Percentiles rank a stretch among this genome's conserved stretches.
Conservation (phyloP, 129 eudicot species). For the Ambrosia trifida region DNA sequence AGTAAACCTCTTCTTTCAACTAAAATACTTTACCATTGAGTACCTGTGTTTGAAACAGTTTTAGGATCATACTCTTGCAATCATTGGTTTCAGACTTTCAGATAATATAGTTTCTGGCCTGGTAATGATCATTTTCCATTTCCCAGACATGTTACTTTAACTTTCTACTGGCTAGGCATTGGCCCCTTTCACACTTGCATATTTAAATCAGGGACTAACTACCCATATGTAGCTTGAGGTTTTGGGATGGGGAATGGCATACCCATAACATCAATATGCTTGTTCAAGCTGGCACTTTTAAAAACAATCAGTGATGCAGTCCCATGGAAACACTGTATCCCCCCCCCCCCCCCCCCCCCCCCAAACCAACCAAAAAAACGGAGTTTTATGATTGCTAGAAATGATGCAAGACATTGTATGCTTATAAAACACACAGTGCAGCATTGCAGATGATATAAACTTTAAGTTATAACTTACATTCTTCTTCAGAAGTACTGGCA, state of each 20-base stretch:
- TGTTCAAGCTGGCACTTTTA: no score
- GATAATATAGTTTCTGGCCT: not conserved
- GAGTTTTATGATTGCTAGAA: conserved; percentile 7
- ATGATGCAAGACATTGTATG: conserved; percentile 15
- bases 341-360: no score
- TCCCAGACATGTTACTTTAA: not conserved
- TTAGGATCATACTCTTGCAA: not conserved
- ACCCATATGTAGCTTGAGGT: no score
- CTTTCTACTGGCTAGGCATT: no score
- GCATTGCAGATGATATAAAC: not conserved
- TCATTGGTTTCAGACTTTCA: not conserved
- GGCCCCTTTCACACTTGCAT: no score
- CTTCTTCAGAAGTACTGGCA: conserved; percentile 72
- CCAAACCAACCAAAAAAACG: no score
- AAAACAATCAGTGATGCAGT: no score
- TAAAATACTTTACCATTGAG: not conserved
- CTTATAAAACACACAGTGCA: conserved; percentile 7
- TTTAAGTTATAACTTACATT: conserved; percentile 60
- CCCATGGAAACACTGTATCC: no score
- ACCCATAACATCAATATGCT: no score
- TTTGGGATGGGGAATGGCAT: no score
- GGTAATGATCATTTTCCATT: not conserved
- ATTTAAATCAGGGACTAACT: no score
- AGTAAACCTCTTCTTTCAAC: not conserved
- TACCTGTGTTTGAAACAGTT: not conserved